Percentiles rank a stretch among this genome's conserved stretches.
Evolutionary conservation across 257 asterid species (phyloP).

Genomic region (Plantago major): DNA sequence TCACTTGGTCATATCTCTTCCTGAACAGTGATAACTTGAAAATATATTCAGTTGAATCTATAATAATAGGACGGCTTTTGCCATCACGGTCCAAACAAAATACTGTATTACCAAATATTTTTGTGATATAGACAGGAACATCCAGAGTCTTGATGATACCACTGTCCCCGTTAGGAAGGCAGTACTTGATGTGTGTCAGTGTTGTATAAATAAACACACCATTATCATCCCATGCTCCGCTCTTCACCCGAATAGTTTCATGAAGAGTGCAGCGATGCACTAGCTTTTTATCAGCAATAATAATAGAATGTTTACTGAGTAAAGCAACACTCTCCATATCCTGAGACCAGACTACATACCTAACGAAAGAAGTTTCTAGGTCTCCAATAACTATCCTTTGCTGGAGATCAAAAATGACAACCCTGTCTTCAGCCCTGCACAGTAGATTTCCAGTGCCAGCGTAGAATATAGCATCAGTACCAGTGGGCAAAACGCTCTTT

Average conservation of each 20-base stretch:
- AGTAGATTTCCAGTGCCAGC: conserved; percentile 95
- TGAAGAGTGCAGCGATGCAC: conserved; percentile 95
- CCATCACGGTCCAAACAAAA: conserved; percentile 98
- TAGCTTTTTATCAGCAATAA: conserved; percentile 88
- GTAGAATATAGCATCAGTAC: conserved; percentile 84
- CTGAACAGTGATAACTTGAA: conserved; percentile 72
- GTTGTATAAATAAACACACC: conserved; percentile 94
- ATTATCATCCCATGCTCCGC: conserved; percentile 99
- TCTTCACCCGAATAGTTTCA: conserved; percentile 96
- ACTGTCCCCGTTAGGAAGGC: conserved; percentile 97
- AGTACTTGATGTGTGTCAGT: conserved; percentile 86
- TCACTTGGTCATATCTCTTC: conserved; percentile 90
- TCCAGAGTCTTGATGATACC: conserved; percentile 94
- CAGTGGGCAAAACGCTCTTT: conserved; percentile 62
- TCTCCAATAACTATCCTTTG: conserved; percentile 81
- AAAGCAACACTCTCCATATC: conserved; percentile 97
- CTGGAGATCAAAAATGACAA: conserved; percentile 84
- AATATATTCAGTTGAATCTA: conserved; percentile 84
- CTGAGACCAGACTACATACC: conserved; percentile 90
- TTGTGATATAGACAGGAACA: conserved; percentile 81
- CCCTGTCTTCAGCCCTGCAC: conserved; percentile 97
- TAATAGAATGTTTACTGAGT: conserved; percentile 89
- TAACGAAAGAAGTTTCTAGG: conserved; percentile 73
- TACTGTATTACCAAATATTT: conserved; percentile 74
- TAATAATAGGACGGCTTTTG: conserved; percentile 78